Base-by-base conservation (phyloP, 2,329 filamentous ascomycete genomes). In the Hypoxylon sp. region DNA sequence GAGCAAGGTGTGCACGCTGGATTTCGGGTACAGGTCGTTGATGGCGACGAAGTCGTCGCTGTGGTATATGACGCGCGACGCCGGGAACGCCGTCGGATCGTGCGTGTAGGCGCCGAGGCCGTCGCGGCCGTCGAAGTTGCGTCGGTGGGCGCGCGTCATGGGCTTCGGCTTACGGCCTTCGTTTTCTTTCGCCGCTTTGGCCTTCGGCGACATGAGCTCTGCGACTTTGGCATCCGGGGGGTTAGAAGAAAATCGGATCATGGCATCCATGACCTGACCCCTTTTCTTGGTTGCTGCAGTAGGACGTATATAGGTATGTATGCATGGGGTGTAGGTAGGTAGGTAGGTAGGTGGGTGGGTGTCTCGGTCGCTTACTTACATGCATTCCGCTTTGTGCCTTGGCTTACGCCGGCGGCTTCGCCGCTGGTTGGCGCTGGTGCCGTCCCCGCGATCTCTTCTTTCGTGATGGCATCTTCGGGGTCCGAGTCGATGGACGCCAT, bases 11-110 rank as follows among this genome's bases (percentile, higher is more conserved):
- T 99, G 94, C 3, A 97, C 78, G 3, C 82, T 84, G 3, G 89
- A 83, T 71, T 97, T 99, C 6, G 94, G 92, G 67, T 84, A 99
- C 55, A 84, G 76, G 73, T 99, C 94, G 62, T 87, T 80, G 69
- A 97, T 89, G 13, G 86, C 81, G 40, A 92, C 89, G 60, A 88
- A 90, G 53, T 84, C 73, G n/a, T 82, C 76, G 58, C 83, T 82
- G 70, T 86, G 76, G 65, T 84, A 86, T 45, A 94, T 76, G 1
- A 91, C 81, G 4, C 78, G 73, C 17, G 75, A 78, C 4, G 78
- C 60, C 1, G 84, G 79, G 63, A 83, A 87, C 1, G 78, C 75
- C 23, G 80, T 76, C 0, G 90, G 90, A 43, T 83, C 71, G 5
- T 74, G 63, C 37, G 88, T 86, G 71, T 94, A 94, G 13, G 77